These are phyloP conservation scores for Moniliophthora roreri DNA, from an alignment of 1,284 basidiomycete genomes.

Conservation along the genomic window DNA sequence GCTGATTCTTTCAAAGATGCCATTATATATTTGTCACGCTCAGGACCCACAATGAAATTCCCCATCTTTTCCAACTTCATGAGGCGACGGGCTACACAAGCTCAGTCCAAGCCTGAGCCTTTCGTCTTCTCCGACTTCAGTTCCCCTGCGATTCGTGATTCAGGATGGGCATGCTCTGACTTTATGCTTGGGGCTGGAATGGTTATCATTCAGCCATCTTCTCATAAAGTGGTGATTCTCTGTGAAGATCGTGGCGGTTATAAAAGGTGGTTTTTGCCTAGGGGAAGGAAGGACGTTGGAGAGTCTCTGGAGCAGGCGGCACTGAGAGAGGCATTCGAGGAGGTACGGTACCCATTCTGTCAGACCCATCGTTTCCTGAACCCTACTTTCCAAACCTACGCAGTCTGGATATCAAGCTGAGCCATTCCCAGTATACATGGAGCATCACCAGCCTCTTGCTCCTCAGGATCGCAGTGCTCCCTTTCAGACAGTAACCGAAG, in stretches of 20 bases:
- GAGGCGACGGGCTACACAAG: too few relatives aligned
- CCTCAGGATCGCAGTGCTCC: conserved; percentile 22
- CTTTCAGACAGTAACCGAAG: conserved; percentile 40
- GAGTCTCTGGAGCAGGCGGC: conserved; percentile 59
- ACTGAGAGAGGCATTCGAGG: conserved; percentile 63
- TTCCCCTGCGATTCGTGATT: conserved; percentile 35
- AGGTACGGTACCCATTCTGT: conserved; percentile 37
- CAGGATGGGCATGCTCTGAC: conserved; percentile 45
- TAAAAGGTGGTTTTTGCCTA: conserved; percentile 64
- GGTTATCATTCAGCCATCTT: conserved; percentile 54
- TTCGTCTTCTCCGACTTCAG: conserved; percentile 32
- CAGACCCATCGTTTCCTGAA: too few relatives aligned
- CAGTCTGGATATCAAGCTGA: conserved; percentile 55
- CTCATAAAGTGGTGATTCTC: conserved; percentile 41
- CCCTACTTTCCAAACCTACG: too few relatives aligned
- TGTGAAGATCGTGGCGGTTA: conserved; percentile 33
- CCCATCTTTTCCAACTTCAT: too few relatives aligned
- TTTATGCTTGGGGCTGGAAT: conserved; percentile 60
- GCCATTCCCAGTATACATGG: conserved; percentile 45
- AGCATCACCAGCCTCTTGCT: conserved; percentile 38
- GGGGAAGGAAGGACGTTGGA: conserved; percentile 62
- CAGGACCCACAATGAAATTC: too few relatives aligned
- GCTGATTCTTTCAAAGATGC: too few relatives aligned
- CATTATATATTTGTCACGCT: too few relatives aligned
- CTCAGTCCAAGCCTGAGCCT: conserved; percentile 13